These are phyloP conservation scores for Mycena rosella DNA, from an alignment of 768 basidiomycete genomes.

Conservation along the genomic window DNA sequence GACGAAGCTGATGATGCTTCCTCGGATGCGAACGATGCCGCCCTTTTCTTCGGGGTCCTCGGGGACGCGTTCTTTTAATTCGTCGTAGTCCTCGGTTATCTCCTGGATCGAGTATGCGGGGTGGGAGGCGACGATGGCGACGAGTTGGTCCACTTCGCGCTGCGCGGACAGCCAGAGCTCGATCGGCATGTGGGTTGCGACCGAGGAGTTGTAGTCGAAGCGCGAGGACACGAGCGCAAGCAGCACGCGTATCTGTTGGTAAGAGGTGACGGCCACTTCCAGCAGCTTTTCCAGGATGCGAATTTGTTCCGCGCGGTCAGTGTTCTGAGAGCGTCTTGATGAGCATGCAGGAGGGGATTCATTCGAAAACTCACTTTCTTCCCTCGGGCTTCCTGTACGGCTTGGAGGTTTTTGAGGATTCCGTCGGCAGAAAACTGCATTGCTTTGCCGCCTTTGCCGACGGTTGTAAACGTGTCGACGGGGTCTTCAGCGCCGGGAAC, in stretches of 20 bases:
- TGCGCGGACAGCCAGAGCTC: constrained; percentile 93
- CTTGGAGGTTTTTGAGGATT: constrained; percentile 93
- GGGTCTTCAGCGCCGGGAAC: constrained; percentile 54
- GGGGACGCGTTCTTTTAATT: constrained; percentile 85
- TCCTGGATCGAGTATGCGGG: constrained; percentile 88
- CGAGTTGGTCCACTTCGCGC: constrained; percentile 88
- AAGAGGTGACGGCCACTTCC: constrained; percentile 87
- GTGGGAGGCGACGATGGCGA: constrained; percentile 81
- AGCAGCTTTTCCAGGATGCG: constrained; percentile 89
- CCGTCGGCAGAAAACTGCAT: constrained; percentile 86
- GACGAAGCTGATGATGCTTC: constrained; percentile 95
- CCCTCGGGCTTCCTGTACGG: constrained; percentile 93
- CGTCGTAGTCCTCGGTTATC: constrained; percentile 91
- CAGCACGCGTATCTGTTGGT: constrained; percentile 94
- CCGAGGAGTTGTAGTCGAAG: constrained; percentile 95
- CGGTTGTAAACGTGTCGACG: constrained; percentile 86
- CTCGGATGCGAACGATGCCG: constrained; percentile 88
- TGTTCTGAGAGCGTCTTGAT: constrained; percentile 74
- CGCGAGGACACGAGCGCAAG: constrained; percentile 94
- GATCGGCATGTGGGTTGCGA: constrained; percentile 89
- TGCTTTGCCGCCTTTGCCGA: constrained; percentile 90
- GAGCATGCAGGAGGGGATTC: constrained; percentile 16
- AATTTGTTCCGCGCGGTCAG: constrained; percentile 95
- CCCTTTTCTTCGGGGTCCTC: constrained; percentile 66
- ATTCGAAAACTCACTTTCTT: constrained; percentile 77